Conservation (phyloP, 1,284 basidiomycete genomes). For the Trametes pubescens region DNA sequence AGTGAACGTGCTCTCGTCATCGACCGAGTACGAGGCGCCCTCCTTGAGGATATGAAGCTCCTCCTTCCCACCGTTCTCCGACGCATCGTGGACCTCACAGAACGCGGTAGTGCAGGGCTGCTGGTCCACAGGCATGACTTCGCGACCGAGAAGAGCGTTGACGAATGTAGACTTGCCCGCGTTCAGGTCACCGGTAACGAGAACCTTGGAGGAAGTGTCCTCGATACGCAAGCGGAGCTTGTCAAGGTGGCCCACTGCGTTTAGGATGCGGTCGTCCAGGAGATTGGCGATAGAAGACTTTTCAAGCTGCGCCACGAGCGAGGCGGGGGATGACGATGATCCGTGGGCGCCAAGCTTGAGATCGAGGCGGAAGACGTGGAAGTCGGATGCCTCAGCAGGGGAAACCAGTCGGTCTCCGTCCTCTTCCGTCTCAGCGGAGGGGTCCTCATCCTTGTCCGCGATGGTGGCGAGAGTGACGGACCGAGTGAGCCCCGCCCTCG, state of each 20-base stretch:
- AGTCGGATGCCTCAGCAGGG: conserved; percentile 59
- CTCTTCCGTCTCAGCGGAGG: conserved; percentile 42
- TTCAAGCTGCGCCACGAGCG: conserved; percentile 92
- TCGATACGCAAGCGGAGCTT: conserved; percentile 88
- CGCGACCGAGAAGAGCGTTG: conserved; percentile 89
- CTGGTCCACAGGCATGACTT: conserved; percentile 97
- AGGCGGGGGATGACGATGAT: conserved; percentile 73
- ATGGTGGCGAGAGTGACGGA: conserved; percentile 66
- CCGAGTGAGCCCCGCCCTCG: conserved; percentile 57
- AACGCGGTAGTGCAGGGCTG: conserved; percentile 98
- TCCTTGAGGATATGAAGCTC: conserved; percentile 85
- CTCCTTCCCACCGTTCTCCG: conserved; percentile 82
- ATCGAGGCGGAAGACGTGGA: conserved; percentile 91
- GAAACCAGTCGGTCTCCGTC: conserved; percentile 54
- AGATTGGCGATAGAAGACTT: conserved; percentile 93
- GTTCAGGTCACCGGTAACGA: conserved; percentile 99
- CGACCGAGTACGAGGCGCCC: conserved; percentile 73
- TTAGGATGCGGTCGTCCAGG: conserved; percentile 86
- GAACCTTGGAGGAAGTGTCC: conserved; percentile 94
- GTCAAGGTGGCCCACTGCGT: conserved; percentile 83
- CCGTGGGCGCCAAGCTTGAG: conserved; percentile 87
- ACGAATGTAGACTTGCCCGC: conserved; percentile 99
- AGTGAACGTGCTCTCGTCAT: conserved; percentile 82
- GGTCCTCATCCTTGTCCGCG: conserved; percentile 49
- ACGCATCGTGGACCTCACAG: conserved; percentile 95